A percentile compares a stretch with the other conserved stretches of the same genome.
Conservation (phyloP, 345 rosid genomes). For the Noccaea caerulescens region DNA sequence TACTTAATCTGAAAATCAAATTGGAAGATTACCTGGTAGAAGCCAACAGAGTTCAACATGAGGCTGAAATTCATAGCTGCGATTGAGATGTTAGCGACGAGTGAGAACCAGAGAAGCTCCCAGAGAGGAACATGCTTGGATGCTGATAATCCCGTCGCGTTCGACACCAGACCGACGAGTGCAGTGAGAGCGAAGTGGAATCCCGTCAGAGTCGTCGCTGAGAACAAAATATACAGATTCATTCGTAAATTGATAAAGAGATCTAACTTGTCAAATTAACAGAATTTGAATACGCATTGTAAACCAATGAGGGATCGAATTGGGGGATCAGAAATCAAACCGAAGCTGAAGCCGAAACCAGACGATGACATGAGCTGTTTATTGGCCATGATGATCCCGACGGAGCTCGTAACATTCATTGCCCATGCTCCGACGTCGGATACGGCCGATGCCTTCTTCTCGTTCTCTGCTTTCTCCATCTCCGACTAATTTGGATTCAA, state of each 20-base stretch:
- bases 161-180: slow-evolving; percentile 78
- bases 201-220: slow-evolving; percentile 93
- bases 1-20: background rate
- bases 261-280: slow-evolving; percentile 3
- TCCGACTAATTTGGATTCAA: slow-evolving; percentile 5
- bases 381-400: slow-evolving; percentile 94
- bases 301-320: too few species aligned
- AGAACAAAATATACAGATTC: background rate
- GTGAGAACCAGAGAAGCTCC: slow-evolving; percentile 97
- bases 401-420: slow-evolving; percentile 92
- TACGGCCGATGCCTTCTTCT: slow-evolving; percentile 55
- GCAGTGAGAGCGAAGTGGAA: slow-evolving; percentile 94
- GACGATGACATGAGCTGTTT: slow-evolving; percentile 89
- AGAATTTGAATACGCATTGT: too few species aligned
- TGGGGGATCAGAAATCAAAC: slow-evolving; percentile 45
- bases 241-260: slow-evolving; percentile 1
- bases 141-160: slow-evolving; percentile 79
- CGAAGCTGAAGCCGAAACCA: slow-evolving; percentile 85
- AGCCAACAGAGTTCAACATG: slow-evolving; percentile 96
- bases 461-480: slow-evolving; percentile 43
- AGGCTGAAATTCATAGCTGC: slow-evolving; percentile 94
- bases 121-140: slow-evolving; percentile 86
- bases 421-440: slow-evolving; percentile 95
- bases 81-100: slow-evolving; percentile 85
- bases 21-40: slow-evolving; percentile 65